phyloP scores from a whole-genome alignment of 148 eudicot species.

The Chenopodium suecicum region DNA sequence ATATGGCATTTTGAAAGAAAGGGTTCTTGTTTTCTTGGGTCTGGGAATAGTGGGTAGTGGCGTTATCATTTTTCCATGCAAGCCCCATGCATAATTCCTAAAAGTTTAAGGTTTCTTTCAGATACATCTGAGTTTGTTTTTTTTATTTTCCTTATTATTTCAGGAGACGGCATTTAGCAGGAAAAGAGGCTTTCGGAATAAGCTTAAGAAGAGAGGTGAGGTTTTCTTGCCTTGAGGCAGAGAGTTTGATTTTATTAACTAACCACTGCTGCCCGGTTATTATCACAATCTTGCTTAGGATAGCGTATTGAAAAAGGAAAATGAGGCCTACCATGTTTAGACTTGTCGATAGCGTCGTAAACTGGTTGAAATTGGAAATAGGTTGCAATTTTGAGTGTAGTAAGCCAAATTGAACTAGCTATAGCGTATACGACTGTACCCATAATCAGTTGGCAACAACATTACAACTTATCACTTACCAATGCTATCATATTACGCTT shows the following conservation, averaged over 20 bases:
- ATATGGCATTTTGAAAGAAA: neutral
- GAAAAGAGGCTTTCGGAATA: conserved; percentile 90
- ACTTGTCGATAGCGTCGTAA: neutral
- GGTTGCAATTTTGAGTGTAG: neutral
- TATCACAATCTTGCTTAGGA: neutral
- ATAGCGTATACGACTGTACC: neutral
- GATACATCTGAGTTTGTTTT: neutral
- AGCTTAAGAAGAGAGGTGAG: conserved; percentile 76
- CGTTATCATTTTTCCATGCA: too few species aligned
- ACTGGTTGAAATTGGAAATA: neutral
- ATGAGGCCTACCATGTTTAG: neutral
- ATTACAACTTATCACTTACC: neutral
- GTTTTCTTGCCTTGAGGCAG: neutral
- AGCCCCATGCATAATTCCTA: too few species aligned
- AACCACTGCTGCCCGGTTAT: neutral
- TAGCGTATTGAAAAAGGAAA: neutral
- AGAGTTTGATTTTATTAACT: neutral
- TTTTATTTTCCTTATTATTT: conserved; percentile 17
- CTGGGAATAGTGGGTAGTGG: neutral
- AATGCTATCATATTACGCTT: neutral
- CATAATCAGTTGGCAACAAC: neutral
- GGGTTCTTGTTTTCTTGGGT: neutral
- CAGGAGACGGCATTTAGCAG: conserved; percentile 99
- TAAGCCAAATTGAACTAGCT: neutral
- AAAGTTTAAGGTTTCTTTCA: neutral